Evolutionary conservation across 2,329 filamentous ascomycete species (phyloP).

Genomic region (Fusarium musae): DNA sequence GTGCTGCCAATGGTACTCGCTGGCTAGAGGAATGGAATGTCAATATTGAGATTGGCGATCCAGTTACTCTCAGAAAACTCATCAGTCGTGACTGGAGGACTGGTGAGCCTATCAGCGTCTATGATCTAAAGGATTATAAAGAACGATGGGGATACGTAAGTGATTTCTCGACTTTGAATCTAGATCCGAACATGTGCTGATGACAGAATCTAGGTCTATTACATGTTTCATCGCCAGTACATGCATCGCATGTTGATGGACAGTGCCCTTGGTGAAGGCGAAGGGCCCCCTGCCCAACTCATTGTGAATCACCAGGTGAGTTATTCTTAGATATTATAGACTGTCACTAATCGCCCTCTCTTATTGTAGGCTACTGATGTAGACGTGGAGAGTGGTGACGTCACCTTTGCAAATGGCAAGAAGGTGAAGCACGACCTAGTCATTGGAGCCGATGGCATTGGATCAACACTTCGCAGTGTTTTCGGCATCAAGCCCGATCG

Average conservation of each 20-base stretch:
- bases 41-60: not conserved
- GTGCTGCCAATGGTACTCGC: not conserved
- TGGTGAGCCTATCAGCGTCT: not conserved
- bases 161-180: not conserved
- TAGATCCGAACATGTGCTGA: not conserved
- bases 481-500: not conserved
- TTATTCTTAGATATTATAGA: not conserved
- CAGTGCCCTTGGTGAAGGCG: not conserved
- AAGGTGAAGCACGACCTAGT: not conserved
- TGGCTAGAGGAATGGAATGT: constrained; percentile 1
- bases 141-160: not conserved
- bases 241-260: constrained; percentile 8
- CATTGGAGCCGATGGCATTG: not conserved
- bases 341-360: rapidly evolving
- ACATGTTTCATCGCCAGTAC: constrained; percentile 3
- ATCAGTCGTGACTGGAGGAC: constrained; percentile 5
- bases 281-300: not conserved
- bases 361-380: not conserved
- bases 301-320: not conserved
- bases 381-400: not conserved
- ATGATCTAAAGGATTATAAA: not conserved
- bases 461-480: not conserved
- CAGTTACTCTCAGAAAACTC: not conserved
- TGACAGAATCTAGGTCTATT: not conserved
- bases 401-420: not conserved